Evolutionary conservation across 179 eudicot genomes (phyloP).

Genomic region (Beta macrorhiza): DNA sequence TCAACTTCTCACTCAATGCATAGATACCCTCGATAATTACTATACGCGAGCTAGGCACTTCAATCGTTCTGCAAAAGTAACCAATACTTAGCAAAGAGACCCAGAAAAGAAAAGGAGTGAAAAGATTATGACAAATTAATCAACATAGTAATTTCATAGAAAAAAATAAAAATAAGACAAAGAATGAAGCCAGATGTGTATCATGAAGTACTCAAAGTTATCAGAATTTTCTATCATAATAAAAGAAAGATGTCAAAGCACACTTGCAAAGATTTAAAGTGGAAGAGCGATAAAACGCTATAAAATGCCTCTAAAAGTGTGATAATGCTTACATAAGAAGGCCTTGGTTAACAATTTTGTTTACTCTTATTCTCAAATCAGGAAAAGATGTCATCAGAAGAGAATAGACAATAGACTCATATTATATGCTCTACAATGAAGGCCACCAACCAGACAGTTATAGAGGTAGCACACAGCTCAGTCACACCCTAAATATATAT

Average conservation of each 20-base stretch:
- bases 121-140: not conserved
- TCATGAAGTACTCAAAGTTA: not conserved
- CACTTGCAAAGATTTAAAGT: not conserved
- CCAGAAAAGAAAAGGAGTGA: not conserved
- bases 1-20: conserved; percentile 81
- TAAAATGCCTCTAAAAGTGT: not conserved
- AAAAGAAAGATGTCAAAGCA: not conserved
- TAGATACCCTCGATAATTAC: conserved; percentile 92
- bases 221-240: not conserved
- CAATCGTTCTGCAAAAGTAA: conserved; percentile 58
- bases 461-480: not conserved
- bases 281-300: not conserved
- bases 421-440: not conserved
- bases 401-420: not conserved
- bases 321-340: not conserved
- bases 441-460: not conserved
- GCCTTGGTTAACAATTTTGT: not conserved
- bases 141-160: not conserved
- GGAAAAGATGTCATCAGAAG: not conserved
- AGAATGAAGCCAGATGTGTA: not conserved
- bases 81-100: conserved; percentile 6
- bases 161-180: not conserved
- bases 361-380: not conserved
- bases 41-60: conserved; percentile 83
- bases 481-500: not conserved